Evolutionary conservation across 495 filamentous ascomycete species (phyloP), one percentile per base, ranked within the genome.

Genomic region (Hypoxylon crocopeplum): DNA sequence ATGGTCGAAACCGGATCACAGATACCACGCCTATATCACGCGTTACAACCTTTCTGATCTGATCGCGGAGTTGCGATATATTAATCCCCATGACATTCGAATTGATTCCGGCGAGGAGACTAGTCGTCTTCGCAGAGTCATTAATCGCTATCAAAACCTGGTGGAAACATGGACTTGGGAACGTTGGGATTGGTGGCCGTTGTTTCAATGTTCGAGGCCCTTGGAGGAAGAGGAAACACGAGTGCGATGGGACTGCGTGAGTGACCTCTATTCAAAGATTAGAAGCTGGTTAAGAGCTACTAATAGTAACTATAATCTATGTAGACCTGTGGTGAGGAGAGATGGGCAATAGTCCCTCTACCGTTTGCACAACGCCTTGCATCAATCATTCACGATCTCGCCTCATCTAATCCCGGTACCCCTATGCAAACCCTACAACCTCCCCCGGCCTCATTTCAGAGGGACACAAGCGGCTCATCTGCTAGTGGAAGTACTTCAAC

Each of bases 171-270:
- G 25, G 36, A 27, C 24, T 27, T 8, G 24, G 8, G 24, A 27
- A 8, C 24, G 4, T 8, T 27, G 24, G 24, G 24, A 52, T 15
- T 52, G 25, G 48, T 41, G 36, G 24, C 48, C 36, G 21, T 33
- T 52, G 6, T 16, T 24, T 12, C 25, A n/a, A 13, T 33, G 8
- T 24, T 21, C 19, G 29, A 48, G 16, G 24, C 24, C 12, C 27
- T 19, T 46, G 3, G 10, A 32, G 17, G 16, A 13, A 22, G 25
- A 17, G 24, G 36, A 52, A 33, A 10, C 16, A 30, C 15, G 24
- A 38, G 11, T 51, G 10, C 7, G 25, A 41, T 52, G 36, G 48
- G 24, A 52, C 7, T 42, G 48, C 21, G 25, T 41, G 5, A 52
- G 48, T 52, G 11, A 22, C 22, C 2, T 21, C n/a, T 27, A 5